Evolutionary conservation across 257 asterid genomes (phyloP).

Genomic region (Solanum ahanhuiri): DNA sequence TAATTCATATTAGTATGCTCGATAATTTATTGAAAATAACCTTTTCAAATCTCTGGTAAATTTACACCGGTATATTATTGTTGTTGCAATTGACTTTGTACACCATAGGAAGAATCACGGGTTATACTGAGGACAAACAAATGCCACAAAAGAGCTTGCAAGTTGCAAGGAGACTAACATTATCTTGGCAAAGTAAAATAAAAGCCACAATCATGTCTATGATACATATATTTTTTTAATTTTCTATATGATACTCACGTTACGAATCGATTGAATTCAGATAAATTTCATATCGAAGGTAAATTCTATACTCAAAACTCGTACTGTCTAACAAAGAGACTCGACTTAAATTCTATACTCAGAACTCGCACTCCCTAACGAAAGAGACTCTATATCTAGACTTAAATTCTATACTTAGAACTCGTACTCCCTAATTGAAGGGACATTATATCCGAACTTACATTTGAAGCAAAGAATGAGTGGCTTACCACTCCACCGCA

Average conservation of each 20-base stretch:
- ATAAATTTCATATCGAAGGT: background rate
- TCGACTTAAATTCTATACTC: no score
- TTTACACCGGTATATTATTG: background rate
- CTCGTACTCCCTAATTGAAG: fast-evolving
- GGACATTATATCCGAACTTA: background rate
- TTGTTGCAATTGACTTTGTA: background rate
- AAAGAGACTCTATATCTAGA: fast-evolving
- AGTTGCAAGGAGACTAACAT: background rate
- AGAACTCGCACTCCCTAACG: fast-evolving
- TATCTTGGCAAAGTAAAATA: background rate
- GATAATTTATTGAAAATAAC: background rate
- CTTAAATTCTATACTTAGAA: background rate
- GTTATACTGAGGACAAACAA: background rate
- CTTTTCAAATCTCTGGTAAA: background rate
- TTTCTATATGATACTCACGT: background rate
- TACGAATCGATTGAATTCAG: background rate
- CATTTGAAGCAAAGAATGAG: background rate
- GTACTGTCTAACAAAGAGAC: background rate
- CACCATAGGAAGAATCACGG: slow-evolving; percentile 1
- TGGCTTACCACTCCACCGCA: background rate
- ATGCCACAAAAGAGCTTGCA: background rate
- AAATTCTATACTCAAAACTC: no score
- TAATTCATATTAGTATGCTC: no score
- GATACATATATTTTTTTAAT: background rate
- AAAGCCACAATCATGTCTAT: background rate